A percentile compares a stretch with the other conserved stretches of the same genome.
phyloP scores from a whole-genome alignment of 345 rosid genomes.

The Camelina neglecta region DNA sequence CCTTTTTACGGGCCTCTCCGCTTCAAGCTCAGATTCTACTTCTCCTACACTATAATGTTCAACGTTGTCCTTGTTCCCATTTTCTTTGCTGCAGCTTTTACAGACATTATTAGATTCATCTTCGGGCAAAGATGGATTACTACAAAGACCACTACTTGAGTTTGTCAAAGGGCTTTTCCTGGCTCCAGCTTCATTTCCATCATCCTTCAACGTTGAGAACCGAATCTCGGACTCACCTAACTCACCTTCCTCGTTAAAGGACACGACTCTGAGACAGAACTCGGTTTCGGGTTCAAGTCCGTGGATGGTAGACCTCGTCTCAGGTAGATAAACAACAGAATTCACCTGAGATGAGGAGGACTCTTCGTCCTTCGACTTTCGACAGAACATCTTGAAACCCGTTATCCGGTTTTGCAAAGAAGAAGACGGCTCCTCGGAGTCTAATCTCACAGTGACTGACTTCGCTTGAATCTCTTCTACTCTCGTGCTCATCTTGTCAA shows the following conservation, averaged over 20 bases:
- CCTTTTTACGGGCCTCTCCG: slow-evolving; percentile 41
- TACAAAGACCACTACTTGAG: slow-evolving; percentile 73
- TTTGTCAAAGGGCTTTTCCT: slow-evolving; percentile 69
- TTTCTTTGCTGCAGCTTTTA: slow-evolving; percentile 50
- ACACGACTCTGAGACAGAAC: slow-evolving; percentile 64
- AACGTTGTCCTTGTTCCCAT: slow-evolving; percentile 30
- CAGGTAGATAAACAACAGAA: slow-evolving; percentile 57
- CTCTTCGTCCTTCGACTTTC: slow-evolving; percentile 50
- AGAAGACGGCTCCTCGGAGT: slow-evolving; percentile 49
- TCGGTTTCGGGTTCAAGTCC: slow-evolving; percentile 68
- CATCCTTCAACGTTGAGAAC: slow-evolving; percentile 50
- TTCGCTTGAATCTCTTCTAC: slow-evolving; percentile 69
- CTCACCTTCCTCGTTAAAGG: slow-evolving; percentile 53
- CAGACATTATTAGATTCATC: slow-evolving; percentile 70
- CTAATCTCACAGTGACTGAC: slow-evolving; percentile 62
- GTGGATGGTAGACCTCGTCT: slow-evolving; percentile 58
- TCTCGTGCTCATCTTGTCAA: slow-evolving; percentile 33
- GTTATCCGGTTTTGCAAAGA: slow-evolving; percentile 37
- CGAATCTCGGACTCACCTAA: slow-evolving; percentile 57
- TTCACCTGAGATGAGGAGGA: slow-evolving; percentile 70
- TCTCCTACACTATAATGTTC: slow-evolving; percentile 37
- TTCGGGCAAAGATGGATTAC: slow-evolving; percentile 84
- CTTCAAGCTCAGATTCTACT: slow-evolving; percentile 39
- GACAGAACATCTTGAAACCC: slow-evolving; percentile 69
- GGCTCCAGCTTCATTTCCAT: slow-evolving; percentile 48